A percentile compares a stretch with the other conserved stretches of the same genome.
These are phyloP conservation scores for Fusarium sp. DNA, from an alignment of 2,329 filamentous ascomycete species.

Conservation along the genomic window DNA sequence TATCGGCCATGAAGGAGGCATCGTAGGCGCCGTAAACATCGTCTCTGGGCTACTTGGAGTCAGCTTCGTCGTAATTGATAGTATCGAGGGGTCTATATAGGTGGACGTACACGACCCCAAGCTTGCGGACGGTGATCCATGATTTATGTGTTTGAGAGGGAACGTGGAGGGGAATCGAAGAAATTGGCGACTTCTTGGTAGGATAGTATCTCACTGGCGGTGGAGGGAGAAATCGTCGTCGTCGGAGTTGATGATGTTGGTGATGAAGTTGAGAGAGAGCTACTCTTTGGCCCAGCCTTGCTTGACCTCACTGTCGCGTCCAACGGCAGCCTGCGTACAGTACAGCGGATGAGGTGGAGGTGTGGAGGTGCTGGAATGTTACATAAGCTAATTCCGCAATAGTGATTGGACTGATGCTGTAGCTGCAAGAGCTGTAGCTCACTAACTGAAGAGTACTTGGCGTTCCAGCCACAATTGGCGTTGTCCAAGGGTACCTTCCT, in stretches of 20 bases:
- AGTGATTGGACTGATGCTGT: slow-evolving; percentile 49
- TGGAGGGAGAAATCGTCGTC: slow-evolving; percentile 1
- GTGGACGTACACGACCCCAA: slow-evolving; percentile 74
- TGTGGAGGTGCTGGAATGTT: slow-evolving; percentile 31
- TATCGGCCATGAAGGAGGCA: slow-evolving; percentile 80
- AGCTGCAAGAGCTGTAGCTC: slow-evolving; percentile 39
- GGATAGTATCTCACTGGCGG: not conserved
- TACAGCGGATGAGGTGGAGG: slow-evolving; percentile 25
- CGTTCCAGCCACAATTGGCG: not conserved
- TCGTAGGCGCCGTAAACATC: slow-evolving; percentile 97
- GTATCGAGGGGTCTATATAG: not conserved
- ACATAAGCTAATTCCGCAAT: slow-evolving; percentile 47
- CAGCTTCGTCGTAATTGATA: slow-evolving; percentile 8
- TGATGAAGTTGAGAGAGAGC: slow-evolving; percentile 32
- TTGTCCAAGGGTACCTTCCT: slow-evolving; percentile 4
- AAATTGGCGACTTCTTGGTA: not conserved
- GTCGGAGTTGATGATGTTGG: slow-evolving; percentile 22
- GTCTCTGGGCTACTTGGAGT: slow-evolving; percentile 81
- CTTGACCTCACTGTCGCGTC: slow-evolving; percentile 51
- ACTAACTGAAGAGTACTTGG: slow-evolving; percentile 16
- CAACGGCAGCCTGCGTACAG: slow-evolving; percentile 52
- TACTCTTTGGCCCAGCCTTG: slow-evolving; percentile 30
- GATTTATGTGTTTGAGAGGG: slow-evolving; percentile 39
- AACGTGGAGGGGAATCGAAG: not conserved
- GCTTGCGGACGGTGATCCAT: slow-evolving; percentile 81